These are phyloP conservation scores for Periconia sp. DNA, from an alignment of 2,329 filamentous ascomycete genomes.

Conservation along the genomic window DNA sequence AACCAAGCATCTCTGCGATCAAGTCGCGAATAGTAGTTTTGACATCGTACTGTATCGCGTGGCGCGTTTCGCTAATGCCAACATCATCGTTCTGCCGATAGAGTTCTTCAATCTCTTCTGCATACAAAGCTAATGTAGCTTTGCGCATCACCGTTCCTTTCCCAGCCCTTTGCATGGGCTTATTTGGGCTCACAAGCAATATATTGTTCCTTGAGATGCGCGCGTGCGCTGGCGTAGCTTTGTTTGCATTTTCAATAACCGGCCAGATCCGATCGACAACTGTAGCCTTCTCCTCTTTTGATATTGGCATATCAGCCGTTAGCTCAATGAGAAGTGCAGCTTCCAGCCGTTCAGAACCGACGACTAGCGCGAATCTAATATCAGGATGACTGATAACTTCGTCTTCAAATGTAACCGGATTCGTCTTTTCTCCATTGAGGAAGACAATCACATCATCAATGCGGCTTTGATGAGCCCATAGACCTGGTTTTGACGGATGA, in stretches of 20 bases:
- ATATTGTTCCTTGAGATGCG: slow-evolving; percentile 52
- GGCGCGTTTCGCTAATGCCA: slow-evolving; percentile 1
- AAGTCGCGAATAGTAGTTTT: slow-evolving; percentile 4
- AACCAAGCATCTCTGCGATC: not conserved
- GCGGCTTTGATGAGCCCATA: slow-evolving; percentile 11
- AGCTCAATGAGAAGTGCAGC: slow-evolving; percentile 35
- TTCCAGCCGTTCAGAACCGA: slow-evolving; percentile 32
- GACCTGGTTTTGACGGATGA: slow-evolving; percentile 11
- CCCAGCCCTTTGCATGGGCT: slow-evolving; percentile 52
- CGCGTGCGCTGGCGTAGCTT: slow-evolving; percentile 46
- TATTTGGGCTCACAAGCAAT: slow-evolving; percentile 46
- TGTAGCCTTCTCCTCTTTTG: slow-evolving; percentile 7
- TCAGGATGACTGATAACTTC: slow-evolving; percentile 2
- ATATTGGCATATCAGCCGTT: slow-evolving; percentile 1
- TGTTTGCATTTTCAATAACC: slow-evolving; percentile 52
- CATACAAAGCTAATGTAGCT: slow-evolving; percentile 49
- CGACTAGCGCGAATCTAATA: slow-evolving; percentile 26
- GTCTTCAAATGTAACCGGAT: slow-evolving; percentile 15
- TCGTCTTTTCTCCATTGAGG: slow-evolving; percentile 15
- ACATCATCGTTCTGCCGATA: slow-evolving; percentile 29
- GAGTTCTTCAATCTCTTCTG: slow-evolving; percentile 53
- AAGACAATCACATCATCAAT: slow-evolving; percentile 19
- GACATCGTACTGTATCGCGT: slow-evolving; percentile 4
- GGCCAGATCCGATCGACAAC: slow-evolving; percentile 55
- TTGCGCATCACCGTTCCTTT: slow-evolving; percentile 54